Conservation (phyloP, 805 yeast species). For the Candida sphagnicola region DNA sequence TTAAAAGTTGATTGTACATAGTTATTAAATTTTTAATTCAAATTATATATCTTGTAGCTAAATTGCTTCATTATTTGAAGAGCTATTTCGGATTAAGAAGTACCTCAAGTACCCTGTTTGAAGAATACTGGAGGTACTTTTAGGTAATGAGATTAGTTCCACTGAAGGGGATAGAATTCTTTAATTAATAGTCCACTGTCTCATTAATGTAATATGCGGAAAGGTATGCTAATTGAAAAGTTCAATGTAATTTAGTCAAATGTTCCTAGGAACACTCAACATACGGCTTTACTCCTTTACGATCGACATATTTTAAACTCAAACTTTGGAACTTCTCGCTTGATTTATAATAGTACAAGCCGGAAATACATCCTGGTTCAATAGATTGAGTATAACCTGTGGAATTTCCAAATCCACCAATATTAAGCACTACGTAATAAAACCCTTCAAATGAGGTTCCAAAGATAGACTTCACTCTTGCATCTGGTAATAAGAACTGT, state of each 20-base stretch:
- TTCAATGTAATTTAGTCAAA: too few relatives aligned
- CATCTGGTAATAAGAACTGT: slow-evolving; percentile 78
- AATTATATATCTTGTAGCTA: too few relatives aligned
- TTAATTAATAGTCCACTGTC: too few relatives aligned
- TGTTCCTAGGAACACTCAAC: neutral
- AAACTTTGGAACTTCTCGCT: slow-evolving; percentile 79
- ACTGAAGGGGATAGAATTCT: too few relatives aligned
- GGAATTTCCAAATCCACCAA: slow-evolving; percentile 26
- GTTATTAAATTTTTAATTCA: too few relatives aligned
- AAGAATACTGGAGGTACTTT: too few relatives aligned
- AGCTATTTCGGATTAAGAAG: too few relatives aligned
- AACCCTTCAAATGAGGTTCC: slow-evolving; percentile 92
- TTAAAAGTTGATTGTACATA: too few relatives aligned
- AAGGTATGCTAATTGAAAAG: neutral
- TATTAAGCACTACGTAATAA: slow-evolving; percentile 82
- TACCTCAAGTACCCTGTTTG: too few relatives aligned
- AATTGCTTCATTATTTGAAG: too few relatives aligned
- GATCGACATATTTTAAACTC: slow-evolving; percentile 54
- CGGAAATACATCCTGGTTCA: slow-evolving; percentile 66
- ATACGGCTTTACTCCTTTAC: slow-evolving; percentile 29
- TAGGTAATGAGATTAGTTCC: too few relatives aligned
- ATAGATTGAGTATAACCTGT: slow-evolving; percentile 9
- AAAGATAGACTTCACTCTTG: slow-evolving; percentile 51
- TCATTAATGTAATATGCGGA: too few relatives aligned
- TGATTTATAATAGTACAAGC: slow-evolving; percentile 77